Evolutionary conservation across 2,329 filamentous ascomycete genomes (phyloP).

Genomic region (Nigrospora oryzae): DNA sequence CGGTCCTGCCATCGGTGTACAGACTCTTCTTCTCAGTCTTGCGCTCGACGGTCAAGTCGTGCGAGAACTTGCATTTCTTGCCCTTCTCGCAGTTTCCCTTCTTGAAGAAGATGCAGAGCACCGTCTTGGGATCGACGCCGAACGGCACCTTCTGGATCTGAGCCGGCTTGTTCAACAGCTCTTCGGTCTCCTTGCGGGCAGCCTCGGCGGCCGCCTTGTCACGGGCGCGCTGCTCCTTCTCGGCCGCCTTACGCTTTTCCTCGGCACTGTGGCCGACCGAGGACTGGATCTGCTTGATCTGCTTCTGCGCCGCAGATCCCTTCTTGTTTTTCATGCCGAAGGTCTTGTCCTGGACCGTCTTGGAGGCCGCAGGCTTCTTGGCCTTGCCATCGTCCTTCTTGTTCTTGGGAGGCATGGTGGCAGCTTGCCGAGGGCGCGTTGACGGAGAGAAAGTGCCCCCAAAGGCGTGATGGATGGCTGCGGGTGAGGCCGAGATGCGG

Average conservation of each 20-base stretch:
- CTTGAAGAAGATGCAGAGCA: slow-evolving; percentile 94
- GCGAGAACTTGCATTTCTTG: slow-evolving; percentile 95
- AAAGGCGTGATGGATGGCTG: no score
- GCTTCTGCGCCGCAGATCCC: slow-evolving; percentile 79
- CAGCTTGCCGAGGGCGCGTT: slow-evolving; percentile 1
- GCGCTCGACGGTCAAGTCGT: slow-evolving; percentile 81
- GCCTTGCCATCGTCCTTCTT: slow-evolving; percentile 39
- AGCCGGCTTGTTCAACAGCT: slow-evolving; percentile 81
- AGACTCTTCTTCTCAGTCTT: slow-evolving; percentile 89
- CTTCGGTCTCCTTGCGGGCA: slow-evolving; percentile 70
- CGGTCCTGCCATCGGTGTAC: slow-evolving; percentile 74
- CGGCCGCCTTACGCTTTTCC: slow-evolving; percentile 70
- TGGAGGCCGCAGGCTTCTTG: slow-evolving; percentile 49
- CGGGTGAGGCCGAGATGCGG: no score
- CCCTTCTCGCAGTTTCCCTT: slow-evolving; percentile 97
- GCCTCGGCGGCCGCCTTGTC: slow-evolving; percentile 89
- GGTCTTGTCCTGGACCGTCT: slow-evolving; percentile 83
- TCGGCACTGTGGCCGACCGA: slow-evolving; percentile 76
- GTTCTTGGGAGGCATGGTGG: slow-evolving; percentile 68
- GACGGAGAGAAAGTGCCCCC: no score
- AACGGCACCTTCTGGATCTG: slow-evolving; percentile 98
- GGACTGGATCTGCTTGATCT: slow-evolving; percentile 75
- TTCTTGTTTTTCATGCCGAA: slow-evolving; percentile 99
- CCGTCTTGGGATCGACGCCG: slow-evolving; percentile 95
- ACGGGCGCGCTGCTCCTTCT: slow-evolving; percentile 61